Evolutionary conservation across 768 basidiomycete species (phyloP).

Genomic region (Mycena alexandri): DNA sequence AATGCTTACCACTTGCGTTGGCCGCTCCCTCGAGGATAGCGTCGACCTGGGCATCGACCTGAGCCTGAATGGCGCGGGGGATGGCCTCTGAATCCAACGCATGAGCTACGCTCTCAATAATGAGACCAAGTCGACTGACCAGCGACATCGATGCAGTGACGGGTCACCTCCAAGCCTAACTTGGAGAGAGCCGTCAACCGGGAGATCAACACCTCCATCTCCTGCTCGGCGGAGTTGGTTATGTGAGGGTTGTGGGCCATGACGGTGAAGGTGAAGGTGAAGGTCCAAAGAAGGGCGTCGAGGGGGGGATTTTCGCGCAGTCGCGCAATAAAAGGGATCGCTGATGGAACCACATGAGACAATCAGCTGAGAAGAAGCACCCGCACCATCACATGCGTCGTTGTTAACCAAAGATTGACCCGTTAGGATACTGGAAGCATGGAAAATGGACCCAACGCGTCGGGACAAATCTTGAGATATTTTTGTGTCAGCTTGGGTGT

Average conservation of each 20-base stretch:
- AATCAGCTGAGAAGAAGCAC: too few relatives aligned
- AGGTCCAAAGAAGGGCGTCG: background rate
- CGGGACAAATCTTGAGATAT: too few relatives aligned
- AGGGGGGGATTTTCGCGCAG: background rate
- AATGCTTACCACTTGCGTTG: background rate
- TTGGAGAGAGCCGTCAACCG: background rate
- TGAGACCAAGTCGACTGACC: background rate
- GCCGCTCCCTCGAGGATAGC: background rate
- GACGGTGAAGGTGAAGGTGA: background rate
- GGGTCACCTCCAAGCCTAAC: slow-evolving; percentile 12
- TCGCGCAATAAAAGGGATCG: too few relatives aligned
- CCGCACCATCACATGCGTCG: too few relatives aligned
- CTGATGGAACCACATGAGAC: too few relatives aligned
- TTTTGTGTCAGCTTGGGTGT: too few relatives aligned
- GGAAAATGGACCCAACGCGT: too few relatives aligned
- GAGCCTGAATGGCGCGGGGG: background rate
- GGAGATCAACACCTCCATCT: slow-evolving; percentile 16
- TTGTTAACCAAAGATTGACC: too few relatives aligned
- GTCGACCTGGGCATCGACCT: slow-evolving; percentile 2
- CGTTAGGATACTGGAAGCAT: too few relatives aligned
- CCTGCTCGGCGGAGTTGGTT: background rate
- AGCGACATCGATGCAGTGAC: slow-evolving; percentile 10
- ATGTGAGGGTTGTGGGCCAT: background rate
- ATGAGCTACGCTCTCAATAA: background rate
- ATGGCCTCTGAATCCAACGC: background rate